phyloP scores from a whole-genome alignment of 2,329 filamentous ascomycete species.

The Colletotrichum sp. region DNA sequence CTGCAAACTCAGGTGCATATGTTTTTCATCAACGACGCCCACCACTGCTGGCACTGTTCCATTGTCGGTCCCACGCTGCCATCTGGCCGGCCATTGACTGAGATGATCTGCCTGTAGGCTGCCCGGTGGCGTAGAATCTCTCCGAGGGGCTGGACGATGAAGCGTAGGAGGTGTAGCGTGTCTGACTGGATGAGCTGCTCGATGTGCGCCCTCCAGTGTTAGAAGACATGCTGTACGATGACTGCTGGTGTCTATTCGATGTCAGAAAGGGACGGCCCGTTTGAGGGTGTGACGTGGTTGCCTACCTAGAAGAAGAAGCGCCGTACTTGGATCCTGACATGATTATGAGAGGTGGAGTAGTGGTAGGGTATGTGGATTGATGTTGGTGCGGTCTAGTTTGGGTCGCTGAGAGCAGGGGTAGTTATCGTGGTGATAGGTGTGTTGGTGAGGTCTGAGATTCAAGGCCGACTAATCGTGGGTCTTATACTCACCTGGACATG shows the following conservation, averaged over 20 bases:
- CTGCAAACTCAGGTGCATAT: not conserved
- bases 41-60: not conserved
- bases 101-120: not conserved
- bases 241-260: not conserved
- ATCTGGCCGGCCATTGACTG: not conserved
- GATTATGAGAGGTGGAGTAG: not conserved
- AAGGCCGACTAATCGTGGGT: not conserved
- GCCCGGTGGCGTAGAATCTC: conserved; percentile 4
- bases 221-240: not conserved
- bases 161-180: not conserved
- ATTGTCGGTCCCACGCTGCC: not conserved
- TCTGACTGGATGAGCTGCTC: not conserved
- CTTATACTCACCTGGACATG: too few relatives aligned
- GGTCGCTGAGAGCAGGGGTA: not conserved
- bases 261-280: not conserved
- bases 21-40: not conserved
- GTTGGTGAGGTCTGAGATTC: not conserved
- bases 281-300: not conserved
- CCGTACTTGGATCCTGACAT: conserved; percentile 1
- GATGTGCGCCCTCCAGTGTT: not conserved
- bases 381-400: not conserved
- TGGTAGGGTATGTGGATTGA: not conserved
- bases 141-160: not conserved
- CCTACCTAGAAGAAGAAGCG: conserved; percentile 2
- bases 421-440: not conserved